Evolutionary conservation across 176 grass and related monocot species (phyloP).

Genomic region (Olyra latifolia): DNA sequence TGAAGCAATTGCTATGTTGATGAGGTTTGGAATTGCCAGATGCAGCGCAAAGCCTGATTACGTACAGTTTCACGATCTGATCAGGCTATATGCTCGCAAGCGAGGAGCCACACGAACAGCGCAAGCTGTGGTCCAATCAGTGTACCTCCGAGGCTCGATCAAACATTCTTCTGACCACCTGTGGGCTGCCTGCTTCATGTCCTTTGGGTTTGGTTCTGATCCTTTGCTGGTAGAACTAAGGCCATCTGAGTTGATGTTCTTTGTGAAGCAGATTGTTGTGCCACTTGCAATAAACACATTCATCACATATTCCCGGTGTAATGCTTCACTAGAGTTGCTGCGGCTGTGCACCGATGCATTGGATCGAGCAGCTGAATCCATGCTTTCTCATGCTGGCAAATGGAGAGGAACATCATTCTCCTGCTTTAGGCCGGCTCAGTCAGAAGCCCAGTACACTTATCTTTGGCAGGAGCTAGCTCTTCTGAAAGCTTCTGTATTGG

Average conservation of each 20-base stretch:
- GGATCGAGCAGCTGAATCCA: constrained; percentile 72
- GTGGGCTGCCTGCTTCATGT: constrained; percentile 90
- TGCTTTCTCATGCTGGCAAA: constrained; percentile 78
- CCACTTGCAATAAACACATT: constrained; percentile 92
- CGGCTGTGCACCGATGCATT: constrained; percentile 71
- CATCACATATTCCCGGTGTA: constrained; percentile 83
- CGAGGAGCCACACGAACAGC: constrained; percentile 52
- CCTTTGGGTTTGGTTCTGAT: constrained; percentile 81
- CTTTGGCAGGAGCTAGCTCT: constrained; percentile 96
- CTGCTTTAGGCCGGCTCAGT: constrained; percentile 53
- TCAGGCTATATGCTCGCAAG: constrained; percentile 80
- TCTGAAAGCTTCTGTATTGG: constrained; percentile 81
- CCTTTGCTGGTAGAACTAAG: constrained; percentile 65
- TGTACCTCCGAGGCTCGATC: constrained; percentile 83
- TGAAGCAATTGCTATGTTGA: constrained; percentile 85
- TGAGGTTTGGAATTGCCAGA: constrained; percentile 88
- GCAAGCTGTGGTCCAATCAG: constrained; percentile 72
- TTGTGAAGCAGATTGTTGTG: constrained; percentile 75
- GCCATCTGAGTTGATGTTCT: constrained; percentile 74
- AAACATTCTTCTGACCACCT: constrained; percentile 73
- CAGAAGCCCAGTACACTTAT: constrained; percentile 56
- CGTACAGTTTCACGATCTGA: constrained; percentile 82
- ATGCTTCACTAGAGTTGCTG: constrained; percentile 71
- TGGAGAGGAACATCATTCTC: constrained; percentile 66
- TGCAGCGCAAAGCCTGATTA: constrained; percentile 61